Conservation (phyloP, 2,329 filamentous ascomycete genomes). For the Colletotrichum camelliae region DNA sequence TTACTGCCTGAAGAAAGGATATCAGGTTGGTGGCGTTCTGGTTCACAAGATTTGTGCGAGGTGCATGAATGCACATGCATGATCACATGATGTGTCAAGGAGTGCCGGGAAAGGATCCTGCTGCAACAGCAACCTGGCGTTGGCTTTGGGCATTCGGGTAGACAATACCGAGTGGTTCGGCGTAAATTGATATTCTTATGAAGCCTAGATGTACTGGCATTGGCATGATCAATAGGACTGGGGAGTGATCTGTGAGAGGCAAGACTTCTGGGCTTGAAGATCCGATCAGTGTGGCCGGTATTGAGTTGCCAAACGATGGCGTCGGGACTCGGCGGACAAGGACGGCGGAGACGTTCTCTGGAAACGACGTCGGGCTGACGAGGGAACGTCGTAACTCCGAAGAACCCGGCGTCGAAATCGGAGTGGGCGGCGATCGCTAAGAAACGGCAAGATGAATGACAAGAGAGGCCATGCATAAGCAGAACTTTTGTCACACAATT, state of each 20-base stretch:
- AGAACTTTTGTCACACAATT: background rate
- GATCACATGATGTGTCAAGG: background rate
- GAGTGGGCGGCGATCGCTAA: background rate
- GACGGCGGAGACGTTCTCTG: background rate
- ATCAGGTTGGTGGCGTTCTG: background rate
- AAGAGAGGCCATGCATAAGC: background rate
- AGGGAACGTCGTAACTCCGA: constrained; percentile 20
- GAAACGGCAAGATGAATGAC: background rate
- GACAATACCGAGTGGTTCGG: background rate
- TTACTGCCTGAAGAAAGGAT: background rate
- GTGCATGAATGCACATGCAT: background rate
- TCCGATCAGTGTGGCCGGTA: background rate
- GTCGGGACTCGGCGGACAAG: background rate
- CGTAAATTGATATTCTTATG: background rate
- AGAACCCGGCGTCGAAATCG: background rate
- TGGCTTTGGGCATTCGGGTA: background rate
- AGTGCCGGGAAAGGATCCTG: background rate
- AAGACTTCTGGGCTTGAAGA: background rate
- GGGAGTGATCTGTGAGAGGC: background rate
- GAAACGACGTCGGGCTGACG: background rate
- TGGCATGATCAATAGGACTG: background rate
- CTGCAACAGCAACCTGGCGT: background rate
- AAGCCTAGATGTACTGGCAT: background rate
- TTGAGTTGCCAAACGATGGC: background rate
- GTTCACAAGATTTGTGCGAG: background rate